A percentile compares a stretch with the other conserved stretches of the same genome.
phyloP scores from a whole-genome alignment of 2,329 filamentous ascomycete genomes.

The Neophaeococcomyces mojaviensis region DNA sequence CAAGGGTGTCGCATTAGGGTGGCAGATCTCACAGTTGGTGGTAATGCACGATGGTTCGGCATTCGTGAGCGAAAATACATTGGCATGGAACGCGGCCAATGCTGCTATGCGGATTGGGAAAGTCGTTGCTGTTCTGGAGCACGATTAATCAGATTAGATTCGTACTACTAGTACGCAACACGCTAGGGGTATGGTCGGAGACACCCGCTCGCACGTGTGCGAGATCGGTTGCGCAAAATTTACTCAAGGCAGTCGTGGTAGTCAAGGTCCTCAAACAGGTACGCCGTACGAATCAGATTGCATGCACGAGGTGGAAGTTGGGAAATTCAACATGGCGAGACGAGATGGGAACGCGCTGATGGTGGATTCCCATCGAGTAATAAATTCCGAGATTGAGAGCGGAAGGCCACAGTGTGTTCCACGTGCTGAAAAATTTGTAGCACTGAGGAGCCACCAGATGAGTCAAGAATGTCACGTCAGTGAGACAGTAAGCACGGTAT shows the following conservation, averaged over 20 bases:
- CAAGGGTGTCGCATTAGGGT: too few relatives aligned
- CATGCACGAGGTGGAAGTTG: not conserved
- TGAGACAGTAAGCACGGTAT: not conserved
- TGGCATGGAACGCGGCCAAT: too few relatives aligned
- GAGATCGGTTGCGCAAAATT: not conserved
- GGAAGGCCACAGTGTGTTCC: not conserved
- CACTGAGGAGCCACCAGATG: not conserved
- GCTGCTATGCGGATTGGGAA: too few relatives aligned
- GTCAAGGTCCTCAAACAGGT: not conserved
- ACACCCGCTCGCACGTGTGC: not conserved
- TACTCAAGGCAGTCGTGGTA: not conserved
- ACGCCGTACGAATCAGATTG: not conserved
- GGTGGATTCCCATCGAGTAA: conserved; percentile 3
- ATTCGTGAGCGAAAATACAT: too few relatives aligned
- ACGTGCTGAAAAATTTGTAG: conserved; percentile 3
- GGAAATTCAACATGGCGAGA: not conserved
- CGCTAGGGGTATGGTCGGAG: not conserved
- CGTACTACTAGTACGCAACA: not conserved
- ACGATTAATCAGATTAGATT: too few relatives aligned
- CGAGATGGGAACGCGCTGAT: not conserved
- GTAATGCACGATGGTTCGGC: too few relatives aligned
- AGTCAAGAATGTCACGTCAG: conserved; percentile 1
- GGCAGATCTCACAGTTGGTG: too few relatives aligned
- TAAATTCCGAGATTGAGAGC: not conserved
- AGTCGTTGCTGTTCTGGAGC: too few relatives aligned